Conservation (phyloP, 1,139 yeast genomes). For the Suhomyces coccinellae region DNA sequence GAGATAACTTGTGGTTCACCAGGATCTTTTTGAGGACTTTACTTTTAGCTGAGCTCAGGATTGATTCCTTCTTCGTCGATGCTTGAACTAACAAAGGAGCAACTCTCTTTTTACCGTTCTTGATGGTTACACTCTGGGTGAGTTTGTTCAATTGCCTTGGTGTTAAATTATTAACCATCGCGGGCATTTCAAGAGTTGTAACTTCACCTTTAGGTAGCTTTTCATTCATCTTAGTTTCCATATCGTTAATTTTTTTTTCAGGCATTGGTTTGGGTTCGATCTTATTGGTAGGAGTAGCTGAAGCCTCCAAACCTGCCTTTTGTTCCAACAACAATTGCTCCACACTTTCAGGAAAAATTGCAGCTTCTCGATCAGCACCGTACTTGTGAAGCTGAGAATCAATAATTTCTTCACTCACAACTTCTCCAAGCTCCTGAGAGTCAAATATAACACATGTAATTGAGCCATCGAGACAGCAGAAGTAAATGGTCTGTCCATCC, state of each 20-base stretch:
- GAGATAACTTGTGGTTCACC: constrained; percentile 38
- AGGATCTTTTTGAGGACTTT: constrained; percentile 19
- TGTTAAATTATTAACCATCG: constrained; percentile 14
- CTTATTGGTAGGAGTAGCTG: neutral
- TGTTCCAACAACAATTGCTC: constrained; percentile 76
- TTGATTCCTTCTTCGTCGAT: constrained; percentile 25
- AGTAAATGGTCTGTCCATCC: constrained; percentile 67
- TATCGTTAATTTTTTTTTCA: constrained; percentile 1
- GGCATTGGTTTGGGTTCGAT: constrained; percentile 2
- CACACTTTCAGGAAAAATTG: constrained; percentile 83
- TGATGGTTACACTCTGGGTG: constrained; percentile 49
- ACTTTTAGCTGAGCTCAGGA: constrained; percentile 9
- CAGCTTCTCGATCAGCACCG: constrained; percentile 84
- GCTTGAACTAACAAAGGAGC: constrained; percentile 77
- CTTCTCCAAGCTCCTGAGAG: constrained; percentile 69
- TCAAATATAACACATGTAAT: constrained; percentile 73
- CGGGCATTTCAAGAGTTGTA: constrained; percentile 10
- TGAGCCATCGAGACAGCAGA: constrained; percentile 84
- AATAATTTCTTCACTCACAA: constrained; percentile 64
- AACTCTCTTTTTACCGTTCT: constrained; percentile 83
- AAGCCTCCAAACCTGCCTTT: constrained; percentile 34
- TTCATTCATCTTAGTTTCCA: constrained; percentile 9
- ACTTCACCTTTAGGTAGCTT: constrained; percentile 7
- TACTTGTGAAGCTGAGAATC: constrained; percentile 72
- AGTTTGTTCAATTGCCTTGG: constrained; percentile 21